Base-by-base conservation (phyloP, 179 eudicot genomes). In the Camellia oleifera region DNA sequence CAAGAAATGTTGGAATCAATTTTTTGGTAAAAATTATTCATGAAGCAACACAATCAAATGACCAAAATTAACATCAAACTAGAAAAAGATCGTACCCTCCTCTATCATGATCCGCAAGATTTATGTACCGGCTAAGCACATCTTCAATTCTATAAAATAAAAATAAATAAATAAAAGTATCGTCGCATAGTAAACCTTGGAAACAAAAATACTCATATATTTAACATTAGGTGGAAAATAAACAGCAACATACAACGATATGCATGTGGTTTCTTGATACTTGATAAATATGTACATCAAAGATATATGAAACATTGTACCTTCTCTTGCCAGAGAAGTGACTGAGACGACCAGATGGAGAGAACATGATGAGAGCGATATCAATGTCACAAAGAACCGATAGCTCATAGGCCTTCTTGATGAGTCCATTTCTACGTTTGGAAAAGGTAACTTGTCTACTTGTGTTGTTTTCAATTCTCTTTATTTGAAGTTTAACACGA, bases 381-480 rank as follows among this genome's bases (percentile, higher is more conserved):
- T 93, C 98, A 52, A 93, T 92, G 78, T 92, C 98, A 23, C 96
- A 93, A 2, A 93, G 84, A 62, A 93, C 80, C 0, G 98, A 90
- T 6, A 93, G 86, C 79, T 93, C 98, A 48, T 93, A 93, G 20
- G 96, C 98, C 72, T 93, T 93, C 81, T 92, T 93, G 72, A 93
- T 90, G 82, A 93, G 94, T 50, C 97, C 97, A 90, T 91, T 91
- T 56, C 97, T 82, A 18, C 96, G 89, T 67, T 92, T 93, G 12
- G 97, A 93, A 83, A 89, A 93, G 3, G 97, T 93, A 14, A 93
- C 97, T 79, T 93, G 97, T 15, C 95, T 89, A 73, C 85, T 93
- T 5, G 93, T 90, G 13, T 52, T 83, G 83, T 93, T 93, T 63
- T 92, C 94, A 63, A 92, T 92, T 82, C 88, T 93, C 81, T 85